Base-by-base conservation (phyloP, 352 stramenopile species). In the Globisporangium nagaii region DNA sequence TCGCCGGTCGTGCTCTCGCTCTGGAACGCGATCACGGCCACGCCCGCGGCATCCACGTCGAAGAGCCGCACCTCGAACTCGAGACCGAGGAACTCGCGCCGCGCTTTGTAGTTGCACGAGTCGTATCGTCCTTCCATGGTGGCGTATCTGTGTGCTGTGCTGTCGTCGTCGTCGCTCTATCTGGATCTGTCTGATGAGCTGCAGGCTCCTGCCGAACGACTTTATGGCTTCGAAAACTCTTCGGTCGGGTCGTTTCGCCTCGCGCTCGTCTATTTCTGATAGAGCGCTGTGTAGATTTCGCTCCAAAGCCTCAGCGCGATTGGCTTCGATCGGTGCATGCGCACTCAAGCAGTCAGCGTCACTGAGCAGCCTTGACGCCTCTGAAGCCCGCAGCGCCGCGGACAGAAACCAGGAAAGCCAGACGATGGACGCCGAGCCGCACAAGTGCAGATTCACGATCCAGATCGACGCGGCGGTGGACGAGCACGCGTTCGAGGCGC, bases 51-150 rank as follows among this genome's bases (percentile, higher is more conserved):
- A 49, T 90, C 76, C 24, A 94, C 70, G 30, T 90, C 73, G 28
- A 93, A 82, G 24, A 90, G 58, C 49, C 73, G 70, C 45, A 91
- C 74, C 28, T 93, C 80, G 51, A 82, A 85, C 50, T 83, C 70
- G 31, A 65, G 64, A n/a, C 73, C 72, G 13, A 86, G 66, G 28
- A 86, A 87, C 32, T 75, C 73, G 54, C 75, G 71, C 0, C 71
- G 72, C 34, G 75, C 71, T 55, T 81, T 80, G 67, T 84, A 88
- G 63, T 67, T 77, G 53, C 76, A 86, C 41, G 63, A 63, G 50
- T 74, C 73, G 58, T 79, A 82, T 10, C 48, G 48, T 12, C 17
- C 15, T 24, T 63, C 47, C 56, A 66, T 53, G 4, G 3, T 15
- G 46, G 39, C 11, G 11, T 56, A 5, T 15, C 4, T 15, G 25